Evolutionary conservation across 805 yeast species (phyloP).

Genomic region (Pichia paraexigua): DNA sequence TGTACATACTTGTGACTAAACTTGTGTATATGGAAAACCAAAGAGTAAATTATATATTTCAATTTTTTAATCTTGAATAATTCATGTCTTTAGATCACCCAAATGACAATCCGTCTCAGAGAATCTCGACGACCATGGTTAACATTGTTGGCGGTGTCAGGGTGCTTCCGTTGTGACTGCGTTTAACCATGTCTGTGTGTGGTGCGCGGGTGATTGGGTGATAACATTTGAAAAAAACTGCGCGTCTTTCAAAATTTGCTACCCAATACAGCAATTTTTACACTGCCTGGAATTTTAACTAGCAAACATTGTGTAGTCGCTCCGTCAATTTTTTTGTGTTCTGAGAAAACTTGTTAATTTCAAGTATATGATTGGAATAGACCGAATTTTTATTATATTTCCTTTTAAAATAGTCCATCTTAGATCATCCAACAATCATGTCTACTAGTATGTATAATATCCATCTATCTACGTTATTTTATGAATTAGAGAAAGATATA

Average conservation of each 20-base stretch:
- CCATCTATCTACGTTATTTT: background rate
- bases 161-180: background rate
- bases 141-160: background rate
- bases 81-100: background rate
- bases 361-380: background rate
- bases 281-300: background rate
- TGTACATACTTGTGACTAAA: background rate
- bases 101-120: background rate
- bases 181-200: background rate
- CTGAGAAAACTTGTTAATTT: background rate
- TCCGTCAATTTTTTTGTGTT: background rate
- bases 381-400: background rate
- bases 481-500: background rate
- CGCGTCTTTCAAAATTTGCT: background rate
- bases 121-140: background rate
- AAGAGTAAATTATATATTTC: background rate
- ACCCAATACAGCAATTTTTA: background rate
- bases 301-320: background rate
- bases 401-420: background rate
- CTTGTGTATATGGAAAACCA: background rate
- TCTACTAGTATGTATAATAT: constrained; percentile 12
- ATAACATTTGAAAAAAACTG: background rate
- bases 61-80: background rate
- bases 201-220: background rate
- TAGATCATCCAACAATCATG: constrained; percentile 11